Evolutionary conservation across 352 stramenopile genomes (phyloP).

Genomic region (Globisporangium okanoganense): DNA sequence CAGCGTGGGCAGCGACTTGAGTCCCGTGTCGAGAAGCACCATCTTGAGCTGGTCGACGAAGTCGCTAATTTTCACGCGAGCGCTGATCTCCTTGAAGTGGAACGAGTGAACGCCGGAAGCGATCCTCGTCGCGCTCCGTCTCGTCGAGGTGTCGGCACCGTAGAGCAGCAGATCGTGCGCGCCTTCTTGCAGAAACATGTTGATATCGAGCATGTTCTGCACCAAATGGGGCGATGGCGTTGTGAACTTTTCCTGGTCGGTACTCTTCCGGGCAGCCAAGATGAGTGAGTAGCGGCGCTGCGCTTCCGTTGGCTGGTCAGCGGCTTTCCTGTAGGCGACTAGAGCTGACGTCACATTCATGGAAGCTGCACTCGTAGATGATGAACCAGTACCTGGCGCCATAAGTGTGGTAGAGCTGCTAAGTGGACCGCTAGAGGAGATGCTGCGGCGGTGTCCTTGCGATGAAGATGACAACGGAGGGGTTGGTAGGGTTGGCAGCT

Average conservation of each 20-base stretch:
- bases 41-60: constrained; percentile 51
- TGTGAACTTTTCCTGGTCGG: constrained; percentile 26
- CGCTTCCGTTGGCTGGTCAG: background rate
- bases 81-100: constrained; percentile 42
- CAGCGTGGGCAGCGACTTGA: constrained; percentile 44
- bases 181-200: constrained; percentile 43
- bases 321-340: background rate
- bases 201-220: constrained; percentile 52
- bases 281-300: constrained; percentile 22
- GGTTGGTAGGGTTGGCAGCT: background rate
- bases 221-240: constrained; percentile 23
- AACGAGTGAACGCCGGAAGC: constrained; percentile 50
- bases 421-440: background rate
- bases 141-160: constrained; percentile 35
- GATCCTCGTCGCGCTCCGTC: constrained; percentile 41
- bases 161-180: constrained; percentile 35
- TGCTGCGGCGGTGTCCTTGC: background rate
- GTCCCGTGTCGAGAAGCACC: constrained; percentile 39
- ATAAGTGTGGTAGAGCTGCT: background rate
- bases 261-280: constrained; percentile 21
- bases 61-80: constrained; percentile 22
- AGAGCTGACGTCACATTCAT: background rate
- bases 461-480: background rate
- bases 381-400: background rate
- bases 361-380: background rate